Base-by-base conservation (phyloP, 164 flowering plant genomes). In the Euptelea pleiosperma region DNA sequence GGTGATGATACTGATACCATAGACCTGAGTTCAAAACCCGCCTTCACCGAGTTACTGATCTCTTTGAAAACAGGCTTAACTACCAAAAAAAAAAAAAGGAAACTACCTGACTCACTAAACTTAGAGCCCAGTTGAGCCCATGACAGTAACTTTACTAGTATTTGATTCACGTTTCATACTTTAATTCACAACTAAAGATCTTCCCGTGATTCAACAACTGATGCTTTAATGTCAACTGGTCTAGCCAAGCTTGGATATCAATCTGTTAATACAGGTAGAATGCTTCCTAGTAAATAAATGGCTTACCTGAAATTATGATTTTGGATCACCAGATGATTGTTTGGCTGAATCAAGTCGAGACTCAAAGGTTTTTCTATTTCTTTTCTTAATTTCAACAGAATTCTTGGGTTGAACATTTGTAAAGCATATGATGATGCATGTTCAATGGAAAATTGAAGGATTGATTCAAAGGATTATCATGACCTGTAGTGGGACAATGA, bases 221-320 rank as follows among this genome's bases (percentile, higher is more conserved):
- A 48, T 48, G 52, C 35, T 24, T 28, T 48, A 28, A 33, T 48
- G n/a, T 48, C 34, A 26, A 48, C 52, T 15, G 52, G 52, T 25
- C 12, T 48, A 48, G 52, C 52, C 34, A 48, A 48, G n/a, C 52
- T 48, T 18, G 52, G 52, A 2, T 48, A 48, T 48, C 33, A 48
- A 28, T 48, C 25, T 48, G 52, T 48, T 26, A 48, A 48, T 33
- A 4, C 28, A 6, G 52, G 52, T 48, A 42, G 12, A 10, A 5
- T n/a, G n/a, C n/a, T n/a, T n/a, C n/a, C n/a, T n/a, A n/a, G 15
- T 28, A n/a, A 4, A 2, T 48, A 48, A 16, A 12, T 3, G 1
- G 11, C 19, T 48, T 26, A 48, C 28, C n/a, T 16, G 12, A 42
- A 26, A 18, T 14, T 48, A 26, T 48, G 4, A 4, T 33, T 33